Conservation (phyloP, 169 alveolate genomes). For the Eimeria zaria region DNA sequence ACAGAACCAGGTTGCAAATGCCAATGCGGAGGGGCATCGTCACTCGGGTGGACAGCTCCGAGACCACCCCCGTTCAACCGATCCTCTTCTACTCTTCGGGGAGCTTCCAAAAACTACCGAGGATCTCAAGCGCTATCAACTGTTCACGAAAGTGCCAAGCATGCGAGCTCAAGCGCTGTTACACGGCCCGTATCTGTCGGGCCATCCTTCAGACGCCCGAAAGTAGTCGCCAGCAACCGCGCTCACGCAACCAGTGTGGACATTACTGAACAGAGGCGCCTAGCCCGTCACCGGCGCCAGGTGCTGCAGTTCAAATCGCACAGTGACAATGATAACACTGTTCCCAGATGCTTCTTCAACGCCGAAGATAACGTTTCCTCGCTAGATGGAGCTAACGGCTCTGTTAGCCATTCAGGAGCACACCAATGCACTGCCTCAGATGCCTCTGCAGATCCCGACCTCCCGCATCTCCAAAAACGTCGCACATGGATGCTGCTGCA, state of each 20-base stretch:
- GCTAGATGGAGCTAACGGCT: not conserved
- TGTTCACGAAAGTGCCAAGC: not conserved
- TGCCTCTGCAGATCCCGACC: not conserved
- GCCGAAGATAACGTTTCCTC: not conserved
- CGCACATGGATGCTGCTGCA: constrained; percentile 72
- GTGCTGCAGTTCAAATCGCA: not conserved
- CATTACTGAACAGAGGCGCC: constrained; percentile 52
- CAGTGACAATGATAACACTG: not conserved
- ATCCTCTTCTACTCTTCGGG: not conserved
- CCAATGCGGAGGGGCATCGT: not conserved
- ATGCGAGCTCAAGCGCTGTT: not conserved
- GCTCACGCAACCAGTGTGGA: constrained; percentile 26
- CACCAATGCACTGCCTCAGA: not conserved
- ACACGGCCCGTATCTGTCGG: constrained; percentile 53
- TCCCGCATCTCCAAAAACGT: constrained; percentile 55
- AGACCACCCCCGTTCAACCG: not conserved
- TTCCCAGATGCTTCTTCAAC: not conserved
- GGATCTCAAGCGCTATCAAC: not conserved
- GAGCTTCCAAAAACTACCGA: constrained; percentile 7
- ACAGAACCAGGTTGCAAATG: not conserved
- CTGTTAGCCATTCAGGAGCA: not conserved
- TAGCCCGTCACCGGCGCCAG: not conserved
- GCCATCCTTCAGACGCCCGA: not conserved
- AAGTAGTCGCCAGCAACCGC: not conserved
- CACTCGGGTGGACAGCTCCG: not conserved